A percentile compares a stretch with the other conserved stretches of the same genome.
phyloP scores from a whole-genome alignment of 2,329 filamentous ascomycete species.

The Fusarium pininemorale region DNA sequence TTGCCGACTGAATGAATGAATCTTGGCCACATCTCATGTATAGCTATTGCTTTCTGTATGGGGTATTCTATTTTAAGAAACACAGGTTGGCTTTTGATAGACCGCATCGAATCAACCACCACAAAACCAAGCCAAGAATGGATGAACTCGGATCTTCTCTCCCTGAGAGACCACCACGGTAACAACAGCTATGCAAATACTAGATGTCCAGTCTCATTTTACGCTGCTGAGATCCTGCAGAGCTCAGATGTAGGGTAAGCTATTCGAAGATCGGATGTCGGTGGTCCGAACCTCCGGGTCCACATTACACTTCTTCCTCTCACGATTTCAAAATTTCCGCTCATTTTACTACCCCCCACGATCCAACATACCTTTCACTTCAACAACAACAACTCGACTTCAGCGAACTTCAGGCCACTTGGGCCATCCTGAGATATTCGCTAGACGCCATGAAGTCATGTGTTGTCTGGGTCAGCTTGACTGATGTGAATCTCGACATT shows the following conservation, averaged over 20 bases:
- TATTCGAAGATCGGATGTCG: conserved; percentile 5
- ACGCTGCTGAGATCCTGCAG: background rate
- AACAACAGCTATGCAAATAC: background rate
- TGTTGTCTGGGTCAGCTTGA: background rate
- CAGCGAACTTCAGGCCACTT: background rate
- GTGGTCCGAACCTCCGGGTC: conserved; percentile 11
- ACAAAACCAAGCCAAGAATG: background rate
- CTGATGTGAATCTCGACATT: background rate
- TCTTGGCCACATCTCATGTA: background rate
- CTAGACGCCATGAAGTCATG: background rate
- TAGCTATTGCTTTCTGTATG: background rate
- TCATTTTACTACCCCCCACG: background rate
- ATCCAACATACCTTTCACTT: background rate
- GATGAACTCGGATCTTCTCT: background rate
- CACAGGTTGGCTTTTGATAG: background rate
- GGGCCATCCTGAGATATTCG: no score
- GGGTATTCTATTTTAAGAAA: conserved; percentile 1
- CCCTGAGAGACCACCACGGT: no score
- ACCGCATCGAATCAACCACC: background rate
- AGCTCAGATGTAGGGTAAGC: background rate
- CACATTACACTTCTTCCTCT: conserved; percentile 1
- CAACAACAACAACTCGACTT: background rate
- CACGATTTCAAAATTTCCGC: background rate
- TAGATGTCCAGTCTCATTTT: background rate
- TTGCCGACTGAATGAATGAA: no score